phyloP scores from a whole-genome alignment of 2,329 filamentous ascomycete genomes.

The Colletotrichum melonis region DNA sequence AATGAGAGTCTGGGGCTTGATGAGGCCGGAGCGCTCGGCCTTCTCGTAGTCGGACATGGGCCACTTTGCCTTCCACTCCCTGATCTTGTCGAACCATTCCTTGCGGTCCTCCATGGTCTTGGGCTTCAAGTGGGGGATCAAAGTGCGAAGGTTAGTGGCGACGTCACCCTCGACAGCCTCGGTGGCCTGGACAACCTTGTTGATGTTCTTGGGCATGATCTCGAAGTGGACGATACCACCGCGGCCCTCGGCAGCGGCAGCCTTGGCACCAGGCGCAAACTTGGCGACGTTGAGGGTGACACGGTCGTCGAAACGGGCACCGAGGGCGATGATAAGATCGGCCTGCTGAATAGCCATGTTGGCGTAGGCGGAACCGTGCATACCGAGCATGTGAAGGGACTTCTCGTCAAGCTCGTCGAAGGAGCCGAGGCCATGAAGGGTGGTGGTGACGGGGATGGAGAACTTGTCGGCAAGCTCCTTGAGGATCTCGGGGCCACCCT shows the following conservation, averaged over 20 bases:
- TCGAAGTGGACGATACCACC: conserved; percentile 98
- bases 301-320: conserved; percentile 95
- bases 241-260: conserved; percentile 83
- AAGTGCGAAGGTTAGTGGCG: conserved; percentile 77
- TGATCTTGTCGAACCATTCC: conserved; percentile 92
- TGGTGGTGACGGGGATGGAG: conserved; percentile 94
- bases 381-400: conserved; percentile 97
- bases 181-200: conserved; percentile 97
- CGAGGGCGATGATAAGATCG: conserved; percentile 94
- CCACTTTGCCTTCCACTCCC: conserved; percentile 91
- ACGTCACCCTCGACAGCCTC: conserved; percentile 97
- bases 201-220: conserved; percentile 99
- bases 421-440: conserved; percentile 90
- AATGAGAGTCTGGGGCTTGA: conserved; percentile 95
- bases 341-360: conserved; percentile 99
- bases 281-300: conserved; percentile 85
- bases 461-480: conserved; percentile 91
- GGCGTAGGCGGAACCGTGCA: conserved; percentile 97
- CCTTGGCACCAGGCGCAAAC: conserved; percentile 90
- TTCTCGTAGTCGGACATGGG: conserved; percentile 86
- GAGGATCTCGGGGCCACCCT: conserved; percentile 82
- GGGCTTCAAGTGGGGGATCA: conserved; percentile 78
- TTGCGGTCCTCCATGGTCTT: conserved; percentile 74
- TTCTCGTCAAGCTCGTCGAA: conserved; percentile 95
- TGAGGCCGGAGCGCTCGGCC: conserved; percentile 78